Evolutionary conservation across 176 grass and related monocot genomes (phyloP).

Genomic region (Rhipidocladum racemiflorum): DNA sequence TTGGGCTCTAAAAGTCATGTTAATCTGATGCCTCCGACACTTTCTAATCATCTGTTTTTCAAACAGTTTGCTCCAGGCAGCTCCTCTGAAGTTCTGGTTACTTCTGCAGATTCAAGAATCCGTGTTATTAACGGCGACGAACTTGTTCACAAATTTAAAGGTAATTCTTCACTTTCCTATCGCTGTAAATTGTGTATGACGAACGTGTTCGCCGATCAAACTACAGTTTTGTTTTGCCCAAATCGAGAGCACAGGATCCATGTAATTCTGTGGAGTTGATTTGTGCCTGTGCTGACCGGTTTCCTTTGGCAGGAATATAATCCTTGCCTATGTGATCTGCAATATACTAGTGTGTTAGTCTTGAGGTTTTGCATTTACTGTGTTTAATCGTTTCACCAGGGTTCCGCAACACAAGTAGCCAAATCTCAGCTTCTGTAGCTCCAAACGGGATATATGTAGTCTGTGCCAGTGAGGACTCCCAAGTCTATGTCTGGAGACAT

Average conservation of each 20-base stretch:
- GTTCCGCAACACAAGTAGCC: constrained; percentile 92
- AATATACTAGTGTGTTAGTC: not conserved
- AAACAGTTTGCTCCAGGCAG: constrained; percentile 95
- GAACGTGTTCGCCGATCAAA: not conserved
- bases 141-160: constrained; percentile 97
- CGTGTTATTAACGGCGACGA: constrained; percentile 89
- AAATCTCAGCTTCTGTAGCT: constrained; percentile 86
- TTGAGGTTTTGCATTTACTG: not conserved
- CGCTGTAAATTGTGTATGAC: not conserved
- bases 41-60: constrained; percentile 25
- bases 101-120: constrained; percentile 98
- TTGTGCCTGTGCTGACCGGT: not conserved
- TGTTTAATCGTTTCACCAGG: constrained; percentile 47
- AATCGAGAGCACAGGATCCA: not conserved
- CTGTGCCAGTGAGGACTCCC: constrained; percentile 89
- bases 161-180: constrained; percentile 32
- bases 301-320: not conserved
- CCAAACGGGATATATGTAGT: constrained; percentile 92
- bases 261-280: not conserved
- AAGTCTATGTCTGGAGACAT: constrained; percentile 95
- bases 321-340: not conserved
- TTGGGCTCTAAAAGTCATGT: not conserved
- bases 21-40: not conserved
- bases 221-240: not conserved
- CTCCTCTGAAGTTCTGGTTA: constrained; percentile 86